A percentile compares a stretch with the other conserved stretches of the same genome.
Conservation (phyloP, 2,329 filamentous ascomycete species). For the Pestalotiopsis sp. region DNA sequence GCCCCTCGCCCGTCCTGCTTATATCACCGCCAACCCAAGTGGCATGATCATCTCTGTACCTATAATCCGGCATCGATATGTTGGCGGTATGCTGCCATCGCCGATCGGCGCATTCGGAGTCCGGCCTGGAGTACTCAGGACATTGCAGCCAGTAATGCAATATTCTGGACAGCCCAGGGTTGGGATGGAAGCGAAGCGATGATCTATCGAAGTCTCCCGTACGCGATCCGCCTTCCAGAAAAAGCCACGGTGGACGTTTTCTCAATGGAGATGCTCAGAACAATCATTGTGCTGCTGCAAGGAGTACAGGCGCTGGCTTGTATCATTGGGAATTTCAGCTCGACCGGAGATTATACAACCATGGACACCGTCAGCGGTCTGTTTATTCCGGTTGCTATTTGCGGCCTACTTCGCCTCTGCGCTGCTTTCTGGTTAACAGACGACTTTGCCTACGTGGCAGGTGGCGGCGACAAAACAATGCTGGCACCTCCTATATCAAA, state of each 20-base stretch:
- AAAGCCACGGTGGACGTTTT: slow-evolving; percentile 11
- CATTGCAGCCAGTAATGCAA: slow-evolving; percentile 29
- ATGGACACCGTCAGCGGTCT: slow-evolving; percentile 18
- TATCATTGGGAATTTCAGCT: neutral
- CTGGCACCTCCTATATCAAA: slow-evolving; percentile 3
- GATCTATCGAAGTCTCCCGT: slow-evolving; percentile 14
- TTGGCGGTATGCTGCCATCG: slow-evolving; percentile 35
- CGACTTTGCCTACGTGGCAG: slow-evolving; percentile 17
- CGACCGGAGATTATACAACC: slow-evolving; percentile 5
- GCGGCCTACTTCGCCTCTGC: slow-evolving; percentile 24
- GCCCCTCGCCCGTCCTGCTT: slow-evolving; percentile 13
- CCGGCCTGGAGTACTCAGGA: slow-evolving; percentile 25
- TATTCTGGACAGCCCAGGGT: slow-evolving; percentile 30
- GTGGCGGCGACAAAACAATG: neutral
- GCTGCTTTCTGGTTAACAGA: slow-evolving; percentile 27
- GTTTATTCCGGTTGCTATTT: slow-evolving; percentile 25
- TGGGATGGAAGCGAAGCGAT: slow-evolving; percentile 33
- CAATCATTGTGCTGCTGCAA: slow-evolving; percentile 20
- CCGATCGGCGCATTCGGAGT: slow-evolving; percentile 29
- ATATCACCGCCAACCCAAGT: slow-evolving; percentile 18
- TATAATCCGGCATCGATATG: slow-evolving; percentile 36
- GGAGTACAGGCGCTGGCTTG: slow-evolving; percentile 9
- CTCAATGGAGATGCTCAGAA: slow-evolving; percentile 19
- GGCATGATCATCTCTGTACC: slow-evolving; percentile 27
- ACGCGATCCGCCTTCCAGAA: slow-evolving; percentile 14